phyloP scores from a whole-genome alignment of 2,329 filamentous ascomycete species.

The Colletotrichum camelliae region DNA sequence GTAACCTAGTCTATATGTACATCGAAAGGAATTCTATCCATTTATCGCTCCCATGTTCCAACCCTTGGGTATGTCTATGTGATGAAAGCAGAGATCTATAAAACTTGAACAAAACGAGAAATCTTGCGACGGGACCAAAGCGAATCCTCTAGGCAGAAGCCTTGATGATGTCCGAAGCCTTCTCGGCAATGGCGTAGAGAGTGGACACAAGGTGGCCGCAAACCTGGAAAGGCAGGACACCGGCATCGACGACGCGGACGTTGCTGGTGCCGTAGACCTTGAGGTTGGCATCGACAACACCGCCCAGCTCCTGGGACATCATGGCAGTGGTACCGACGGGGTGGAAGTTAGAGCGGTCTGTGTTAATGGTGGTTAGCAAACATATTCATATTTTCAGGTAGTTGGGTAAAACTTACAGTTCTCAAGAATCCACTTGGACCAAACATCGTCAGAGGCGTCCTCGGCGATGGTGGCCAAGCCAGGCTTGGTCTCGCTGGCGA shows the following conservation, averaged over 20 bases:
- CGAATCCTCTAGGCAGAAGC: background rate
- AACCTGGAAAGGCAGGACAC: slow-evolving; percentile 52
- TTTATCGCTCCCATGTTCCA: background rate
- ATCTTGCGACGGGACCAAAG: background rate
- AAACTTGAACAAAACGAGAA: background rate
- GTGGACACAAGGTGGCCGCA: slow-evolving; percentile 55
- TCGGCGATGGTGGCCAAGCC: slow-evolving; percentile 27
- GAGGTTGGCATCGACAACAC: slow-evolving; percentile 51
- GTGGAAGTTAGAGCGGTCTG: slow-evolving; percentile 42
- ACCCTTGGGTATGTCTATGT: background rate
- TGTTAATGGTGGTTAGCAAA: background rate
- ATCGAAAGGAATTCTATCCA: background rate
- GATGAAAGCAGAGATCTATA: background rate
- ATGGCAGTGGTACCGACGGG: slow-evolving; percentile 54
- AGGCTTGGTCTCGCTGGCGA: slow-evolving; percentile 26
- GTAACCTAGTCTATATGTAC: background rate
- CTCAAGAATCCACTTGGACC: slow-evolving; percentile 4
- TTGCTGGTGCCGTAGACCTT: slow-evolving; percentile 56
- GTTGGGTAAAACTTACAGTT: background rate
- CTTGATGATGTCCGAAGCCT: slow-evolving; percentile 37
- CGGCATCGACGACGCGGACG: slow-evolving; percentile 55
- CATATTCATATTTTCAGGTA: background rate
- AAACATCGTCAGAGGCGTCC: slow-evolving; percentile 30
- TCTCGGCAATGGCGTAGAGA: slow-evolving; percentile 59
- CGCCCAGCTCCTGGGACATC: slow-evolving; percentile 53